A percentile compares a stretch with the other conserved stretches of the same genome.
Conservation (phyloP, 495 filamentous ascomycete species). For the Lentithecium fluviatile region DNA sequence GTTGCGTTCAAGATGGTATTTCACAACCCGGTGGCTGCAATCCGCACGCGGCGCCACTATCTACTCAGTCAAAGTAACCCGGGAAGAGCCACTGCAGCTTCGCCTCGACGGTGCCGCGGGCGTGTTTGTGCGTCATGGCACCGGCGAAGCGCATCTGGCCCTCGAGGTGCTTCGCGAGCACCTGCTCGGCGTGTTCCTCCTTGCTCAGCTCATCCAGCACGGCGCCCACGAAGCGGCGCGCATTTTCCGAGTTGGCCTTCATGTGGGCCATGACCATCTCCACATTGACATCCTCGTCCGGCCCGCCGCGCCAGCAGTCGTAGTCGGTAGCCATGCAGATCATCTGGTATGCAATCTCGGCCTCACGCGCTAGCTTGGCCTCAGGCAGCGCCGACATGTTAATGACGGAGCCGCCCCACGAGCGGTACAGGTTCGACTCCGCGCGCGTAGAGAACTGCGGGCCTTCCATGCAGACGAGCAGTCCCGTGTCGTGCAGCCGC, state of each 20-base stretch:
- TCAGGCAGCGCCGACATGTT: constrained; percentile 98
- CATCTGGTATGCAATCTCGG: constrained; percentile 94
- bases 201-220: constrained; percentile 81
- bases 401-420: constrained; percentile 86
- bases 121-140: constrained; percentile 43
- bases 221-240: constrained; percentile 76
- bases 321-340: constrained; percentile 99
- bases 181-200: constrained; percentile 70
- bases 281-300: constrained; percentile 69
- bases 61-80: constrained; percentile 50
- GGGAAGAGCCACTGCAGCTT: constrained; percentile 77
- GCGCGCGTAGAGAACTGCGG: constrained; percentile 97
- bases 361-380: constrained; percentile 92
- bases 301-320: constrained; percentile 82
- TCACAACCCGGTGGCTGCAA: too few relatives aligned
- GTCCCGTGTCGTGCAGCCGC: constrained; percentile 71
- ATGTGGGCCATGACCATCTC: constrained; percentile 98
- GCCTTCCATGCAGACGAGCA: constrained; percentile 92
- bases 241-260: constrained; percentile 86
- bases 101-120: constrained; percentile 44
- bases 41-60: too few relatives aligned
- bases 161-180: constrained; percentile 74
- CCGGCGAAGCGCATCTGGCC: constrained; percentile 60
- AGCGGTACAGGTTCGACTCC: constrained; percentile 90
- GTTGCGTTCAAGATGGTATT: too few relatives aligned